These are phyloP conservation scores for Tylopilus cervinicoccineus DNA, from an alignment of 768 basidiomycete genomes.

Conservation along the genomic window DNA sequence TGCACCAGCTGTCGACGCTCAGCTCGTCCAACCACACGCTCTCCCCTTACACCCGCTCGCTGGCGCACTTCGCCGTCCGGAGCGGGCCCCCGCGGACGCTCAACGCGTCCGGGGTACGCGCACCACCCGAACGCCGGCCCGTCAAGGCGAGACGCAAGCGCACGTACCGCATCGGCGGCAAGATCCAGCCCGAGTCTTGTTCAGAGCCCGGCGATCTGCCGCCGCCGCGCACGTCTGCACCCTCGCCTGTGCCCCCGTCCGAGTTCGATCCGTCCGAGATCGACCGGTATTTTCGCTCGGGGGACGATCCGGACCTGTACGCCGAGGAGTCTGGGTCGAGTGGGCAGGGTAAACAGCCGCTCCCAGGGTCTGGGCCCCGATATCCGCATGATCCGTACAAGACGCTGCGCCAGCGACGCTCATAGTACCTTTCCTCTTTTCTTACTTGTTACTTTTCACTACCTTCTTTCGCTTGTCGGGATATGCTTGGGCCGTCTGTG, in stretches of 20 bases:
- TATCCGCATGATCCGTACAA: slow-evolving; percentile 7
- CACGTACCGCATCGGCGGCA: slow-evolving; percentile 54
- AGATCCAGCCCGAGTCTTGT: slow-evolving; percentile 1
- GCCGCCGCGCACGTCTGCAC: slow-evolving; percentile 19
- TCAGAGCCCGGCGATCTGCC: slow-evolving; percentile 4
- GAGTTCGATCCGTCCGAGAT: slow-evolving; percentile 71
- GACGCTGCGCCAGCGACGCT: slow-evolving; percentile 9
- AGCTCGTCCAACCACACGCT: slow-evolving; percentile 90
- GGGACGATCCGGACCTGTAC: slow-evolving; percentile 16
- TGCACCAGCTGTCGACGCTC: slow-evolving; percentile 84
- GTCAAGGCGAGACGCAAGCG: slow-evolving; percentile 77
- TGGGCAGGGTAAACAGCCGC: neutral
- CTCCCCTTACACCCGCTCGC: slow-evolving; percentile 86
- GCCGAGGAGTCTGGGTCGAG: slow-evolving; percentile 1
- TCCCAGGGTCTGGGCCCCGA: neutral
- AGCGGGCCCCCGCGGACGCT: slow-evolving; percentile 68
- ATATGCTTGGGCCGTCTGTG: neutral
- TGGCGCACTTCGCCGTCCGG: slow-evolving; percentile 90
- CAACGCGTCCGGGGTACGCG: slow-evolving; percentile 32
- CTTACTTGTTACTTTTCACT: neutral
- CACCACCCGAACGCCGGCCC: slow-evolving; percentile 44
- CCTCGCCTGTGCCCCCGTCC: slow-evolving; percentile 38
- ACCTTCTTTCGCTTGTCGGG: neutral
- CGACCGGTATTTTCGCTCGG: slow-evolving; percentile 64
- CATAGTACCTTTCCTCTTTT: neutral